These are phyloP conservation scores for Kwoniella heveanensis DNA, from an alignment of 768 basidiomycete species.

Conservation along the genomic window DNA sequence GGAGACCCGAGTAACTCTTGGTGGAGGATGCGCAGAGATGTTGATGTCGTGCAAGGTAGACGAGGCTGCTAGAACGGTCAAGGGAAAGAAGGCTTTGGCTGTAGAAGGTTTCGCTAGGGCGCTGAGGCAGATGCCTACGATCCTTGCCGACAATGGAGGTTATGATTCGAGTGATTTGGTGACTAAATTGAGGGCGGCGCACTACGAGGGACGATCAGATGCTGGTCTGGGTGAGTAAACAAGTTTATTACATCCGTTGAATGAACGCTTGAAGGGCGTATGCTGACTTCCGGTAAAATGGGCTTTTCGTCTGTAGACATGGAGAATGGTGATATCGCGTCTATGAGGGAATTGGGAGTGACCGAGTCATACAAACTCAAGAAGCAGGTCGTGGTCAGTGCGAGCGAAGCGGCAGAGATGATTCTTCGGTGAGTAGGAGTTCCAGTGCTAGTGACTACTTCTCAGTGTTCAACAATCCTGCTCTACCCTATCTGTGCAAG, in stretches of 20 bases:
- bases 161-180: constrained; percentile 97
- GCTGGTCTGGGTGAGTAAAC: constrained; percentile 82
- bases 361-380: constrained; percentile 99
- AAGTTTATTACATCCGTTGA: too few species aligned
- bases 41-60: constrained; percentile 94
- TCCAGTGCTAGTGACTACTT: too few species aligned
- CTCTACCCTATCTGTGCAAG: too few species aligned
- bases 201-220: constrained; percentile 83
- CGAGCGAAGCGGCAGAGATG: constrained; percentile 97
- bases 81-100: constrained; percentile 94
- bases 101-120: constrained; percentile 88
- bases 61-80: constrained; percentile 76
- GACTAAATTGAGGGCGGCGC: constrained; percentile 81
- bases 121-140: constrained; percentile 87
- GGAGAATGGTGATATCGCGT: constrained; percentile 78
- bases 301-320: constrained; percentile 66
- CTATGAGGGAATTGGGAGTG: constrained; percentile 83
- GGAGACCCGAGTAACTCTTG: constrained; percentile 90
- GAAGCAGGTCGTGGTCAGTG: constrained; percentile 88
- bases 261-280: too few species aligned
- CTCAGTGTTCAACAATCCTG: too few species aligned
- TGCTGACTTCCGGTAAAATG: too few species aligned
- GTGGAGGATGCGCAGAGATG: constrained; percentile 98
- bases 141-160: constrained; percentile 95
- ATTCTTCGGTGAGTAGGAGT: constrained; percentile 79